Evolutionary conservation across 345 rosid species (phyloP).

Genomic region (Trapa incisa): DNA sequence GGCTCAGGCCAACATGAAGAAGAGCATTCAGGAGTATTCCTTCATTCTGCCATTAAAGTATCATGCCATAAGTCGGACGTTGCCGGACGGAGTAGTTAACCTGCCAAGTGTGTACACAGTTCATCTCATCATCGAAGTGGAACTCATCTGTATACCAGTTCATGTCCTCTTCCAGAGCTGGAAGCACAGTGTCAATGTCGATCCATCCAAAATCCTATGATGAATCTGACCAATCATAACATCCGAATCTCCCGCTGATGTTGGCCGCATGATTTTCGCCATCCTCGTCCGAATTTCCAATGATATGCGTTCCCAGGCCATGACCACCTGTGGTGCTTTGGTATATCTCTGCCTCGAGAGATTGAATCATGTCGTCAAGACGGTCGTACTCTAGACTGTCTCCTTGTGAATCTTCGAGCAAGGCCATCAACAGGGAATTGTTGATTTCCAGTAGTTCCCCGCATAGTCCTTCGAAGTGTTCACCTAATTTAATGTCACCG

Average conservation of each 20-base stretch:
- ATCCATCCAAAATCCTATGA: conserved; percentile 10
- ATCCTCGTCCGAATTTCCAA: no score
- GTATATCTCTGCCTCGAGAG: conserved; percentile 41
- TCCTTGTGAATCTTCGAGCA: conserved; percentile 23
- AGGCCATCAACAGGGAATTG: conserved; percentile 22
- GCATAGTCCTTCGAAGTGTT: neutral
- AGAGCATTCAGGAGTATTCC: no score
- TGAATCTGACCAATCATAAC: neutral
- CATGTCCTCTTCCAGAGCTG: conserved; percentile 28
- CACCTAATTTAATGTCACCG: neutral
- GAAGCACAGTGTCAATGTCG: conserved; percentile 18
- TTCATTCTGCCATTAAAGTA: no score
- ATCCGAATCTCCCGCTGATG: no score
- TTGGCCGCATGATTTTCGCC: no score
- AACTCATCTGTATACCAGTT: conserved; percentile 30
- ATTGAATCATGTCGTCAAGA: conserved; percentile 29
- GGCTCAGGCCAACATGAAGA: no score
- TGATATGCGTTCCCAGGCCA: neutral
- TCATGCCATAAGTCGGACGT: no score
- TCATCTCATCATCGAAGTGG: conserved; percentile 11
- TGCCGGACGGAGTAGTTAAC: no score
- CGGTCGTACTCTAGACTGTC: conserved; percentile 33
- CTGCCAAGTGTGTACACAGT: no score
- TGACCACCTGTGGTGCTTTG: conserved; percentile 5
- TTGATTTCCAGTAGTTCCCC: conserved; percentile 19